Evolutionary conservation across 2,329 filamentous ascomycete species (phyloP).

Genomic region (Exophiala alcalophila): DNA sequence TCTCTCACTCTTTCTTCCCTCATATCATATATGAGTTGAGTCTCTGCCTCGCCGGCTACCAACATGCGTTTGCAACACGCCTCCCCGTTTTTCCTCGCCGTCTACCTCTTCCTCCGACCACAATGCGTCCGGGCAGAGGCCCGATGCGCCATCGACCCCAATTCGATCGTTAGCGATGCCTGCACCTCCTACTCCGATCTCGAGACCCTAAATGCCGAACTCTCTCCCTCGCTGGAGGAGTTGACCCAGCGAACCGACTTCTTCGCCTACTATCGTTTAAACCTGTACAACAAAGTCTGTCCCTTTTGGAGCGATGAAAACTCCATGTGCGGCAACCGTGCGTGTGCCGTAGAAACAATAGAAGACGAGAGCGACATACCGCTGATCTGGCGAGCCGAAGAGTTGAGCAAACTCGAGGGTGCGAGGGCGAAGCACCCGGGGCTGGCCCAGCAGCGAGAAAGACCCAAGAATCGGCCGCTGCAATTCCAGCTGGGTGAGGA

Average conservation of each 20-base stretch:
- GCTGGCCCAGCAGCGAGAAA: slow-evolving; percentile 67
- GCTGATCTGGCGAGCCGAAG: slow-evolving; percentile 82
- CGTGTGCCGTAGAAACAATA: slow-evolving; percentile 90
- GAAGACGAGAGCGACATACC: slow-evolving; percentile 96
- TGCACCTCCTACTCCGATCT: slow-evolving; percentile 92
- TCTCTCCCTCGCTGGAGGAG: slow-evolving; percentile 74
- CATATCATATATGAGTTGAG: too few relatives aligned
- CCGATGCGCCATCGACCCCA: slow-evolving; percentile 63
- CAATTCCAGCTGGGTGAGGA: slow-evolving; percentile 78
- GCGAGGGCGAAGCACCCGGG: slow-evolving; percentile 87
- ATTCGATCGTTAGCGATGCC: slow-evolving; percentile 85
- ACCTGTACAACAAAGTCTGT: slow-evolving; percentile 89
- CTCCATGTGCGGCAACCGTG: slow-evolving; percentile 94
- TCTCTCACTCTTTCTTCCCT: too few relatives aligned
- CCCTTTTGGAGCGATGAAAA: slow-evolving; percentile 94
- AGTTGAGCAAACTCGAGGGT: slow-evolving; percentile 87
- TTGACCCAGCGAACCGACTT: slow-evolving; percentile 89
- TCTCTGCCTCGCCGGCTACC: too few relatives aligned
- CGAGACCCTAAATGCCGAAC: slow-evolving; percentile 73
- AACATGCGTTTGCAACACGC: slow-evolving; percentile 22
- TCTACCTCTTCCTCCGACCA: slow-evolving; percentile 23
- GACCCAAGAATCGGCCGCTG: slow-evolving; percentile 67
- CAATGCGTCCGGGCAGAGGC: slow-evolving; percentile 23
- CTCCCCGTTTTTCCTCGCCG: slow-evolving; percentile 26
- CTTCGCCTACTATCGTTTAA: slow-evolving; percentile 95